Evolutionary conservation across 2,329 filamentous ascomycete genomes (phyloP), one percentile per base, ranked within the genome.

Genomic region (Xylaria sp.): DNA sequence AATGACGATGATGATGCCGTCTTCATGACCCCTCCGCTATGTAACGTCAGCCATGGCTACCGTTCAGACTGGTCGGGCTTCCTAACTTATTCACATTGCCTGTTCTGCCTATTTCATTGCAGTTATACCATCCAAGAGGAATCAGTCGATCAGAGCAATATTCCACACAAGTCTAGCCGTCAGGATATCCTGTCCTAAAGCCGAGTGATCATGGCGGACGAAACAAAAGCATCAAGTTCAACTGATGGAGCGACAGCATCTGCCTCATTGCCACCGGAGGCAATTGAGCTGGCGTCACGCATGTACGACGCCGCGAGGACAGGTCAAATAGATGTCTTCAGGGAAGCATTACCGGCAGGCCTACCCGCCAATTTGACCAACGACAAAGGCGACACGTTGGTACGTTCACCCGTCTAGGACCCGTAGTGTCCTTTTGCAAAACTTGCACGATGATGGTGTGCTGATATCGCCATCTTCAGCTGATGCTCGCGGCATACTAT

Each of bases 401-500:
- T 85, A 76, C 49, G 78, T 58, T 7, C n/a, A n/a, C 16, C 0
- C 9, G 7, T 34, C 37, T 34, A 10, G 42, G 11, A 47, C 1
- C 11, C 37, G 37, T 42, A 9, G 3, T 9, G 37, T 9, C 11
- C 37, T 4, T 18, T 5, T 34, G 42, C 56, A 37, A 55, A 4
- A 3, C 1, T 30, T 50, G 11, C 54, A 46, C 48, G 30, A 46
- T n/a, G 13, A 54, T n/a, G 8, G 16, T 49, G 16, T 10, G 49
- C 9, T 54, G 18, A 59, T 46, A 34, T 42, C 52, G 34, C 5
- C 2, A 8, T 13, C 48, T 42, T 4, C 54, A 85, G 83, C 76
- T 91, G 60, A 91, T 91, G 88, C 80, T 91, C 1, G 84, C 87
- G 0, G 80, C 86, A 0, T 91, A 91, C 67, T 81, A 90, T 65